phyloP scores from a whole-genome alignment of 768 basidiomycete genomes.

The Coprinopsis sp. region DNA sequence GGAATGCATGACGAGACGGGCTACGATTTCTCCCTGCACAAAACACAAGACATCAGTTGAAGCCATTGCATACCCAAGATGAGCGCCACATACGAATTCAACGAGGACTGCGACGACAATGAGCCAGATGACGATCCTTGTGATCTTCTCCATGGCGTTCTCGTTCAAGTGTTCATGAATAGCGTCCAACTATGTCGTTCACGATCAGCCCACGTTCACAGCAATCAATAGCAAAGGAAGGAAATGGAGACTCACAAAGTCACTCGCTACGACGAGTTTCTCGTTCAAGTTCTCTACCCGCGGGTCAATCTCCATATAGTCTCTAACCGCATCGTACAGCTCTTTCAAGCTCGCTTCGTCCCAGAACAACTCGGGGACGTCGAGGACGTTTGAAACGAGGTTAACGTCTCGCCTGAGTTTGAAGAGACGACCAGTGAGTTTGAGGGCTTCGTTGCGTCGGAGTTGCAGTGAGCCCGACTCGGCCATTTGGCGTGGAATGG shows the following conservation, averaged over 20 bases:
- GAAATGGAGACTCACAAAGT: slow-evolving; percentile 58
- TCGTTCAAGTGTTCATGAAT: slow-evolving; percentile 94
- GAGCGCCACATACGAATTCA: slow-evolving; percentile 56
- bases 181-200: slow-evolving; percentile 63
- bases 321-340: slow-evolving; percentile 87
- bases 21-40: slow-evolving; percentile 73
- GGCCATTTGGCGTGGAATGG: slow-evolving; percentile 83
- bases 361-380: slow-evolving; percentile 94
- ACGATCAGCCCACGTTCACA: slow-evolving; percentile 2
- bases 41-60: not conserved
- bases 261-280: slow-evolving; percentile 80
- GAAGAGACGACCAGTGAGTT: slow-evolving; percentile 82
- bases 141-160: slow-evolving; percentile 86
- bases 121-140: slow-evolving; percentile 59
- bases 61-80: not conserved
- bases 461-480: slow-evolving; percentile 70
- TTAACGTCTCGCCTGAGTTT: slow-evolving; percentile 87
- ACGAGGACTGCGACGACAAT: slow-evolving; percentile 89
- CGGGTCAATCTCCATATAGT: slow-evolving; percentile 89
- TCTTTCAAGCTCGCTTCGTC: slow-evolving; percentile 85
- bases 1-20: slow-evolving; percentile 69
- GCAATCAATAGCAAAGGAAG: not conserved
- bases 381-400: slow-evolving; percentile 87
- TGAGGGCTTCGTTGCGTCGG: slow-evolving; percentile 76
- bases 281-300: slow-evolving; percentile 86